A percentile compares a stretch with the other conserved stretches of the same genome.
Conservation (phyloP, 768 basidiomycete genomes). For the Crucibulum laeve region DNA sequence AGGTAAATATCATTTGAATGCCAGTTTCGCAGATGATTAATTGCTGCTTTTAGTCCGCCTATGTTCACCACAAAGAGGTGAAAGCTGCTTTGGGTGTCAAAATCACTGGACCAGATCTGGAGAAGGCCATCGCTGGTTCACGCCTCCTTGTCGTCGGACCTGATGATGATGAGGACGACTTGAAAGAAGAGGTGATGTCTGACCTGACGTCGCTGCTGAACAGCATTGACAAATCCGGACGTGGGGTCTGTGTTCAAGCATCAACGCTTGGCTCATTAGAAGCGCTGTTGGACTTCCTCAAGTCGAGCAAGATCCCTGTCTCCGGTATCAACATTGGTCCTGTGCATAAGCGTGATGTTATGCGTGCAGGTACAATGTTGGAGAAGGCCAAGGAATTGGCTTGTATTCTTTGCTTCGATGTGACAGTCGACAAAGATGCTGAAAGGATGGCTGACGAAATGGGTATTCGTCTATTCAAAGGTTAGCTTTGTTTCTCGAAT, state of each 20-base stretch:
- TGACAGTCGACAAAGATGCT: constrained; percentile 89
- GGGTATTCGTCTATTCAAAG: constrained; percentile 92
- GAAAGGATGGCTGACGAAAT: constrained; percentile 90
- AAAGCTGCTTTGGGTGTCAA: constrained; percentile 97
- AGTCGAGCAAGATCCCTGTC: constrained; percentile 93
- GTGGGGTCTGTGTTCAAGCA: constrained; percentile 96
- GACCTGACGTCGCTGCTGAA: constrained; percentile 86
- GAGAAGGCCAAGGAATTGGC: constrained; percentile 95
- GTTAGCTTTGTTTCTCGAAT: constrained; percentile 33
- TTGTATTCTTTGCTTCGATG: constrained; percentile 95
- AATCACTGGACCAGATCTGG: constrained; percentile 89
- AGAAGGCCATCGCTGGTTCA: constrained; percentile 97
- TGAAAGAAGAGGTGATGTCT: constrained; percentile 94
- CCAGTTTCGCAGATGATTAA: constrained; percentile 3
- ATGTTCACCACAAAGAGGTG: constrained; percentile 96
- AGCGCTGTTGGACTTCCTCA: constrained; percentile 93
- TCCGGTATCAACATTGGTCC: constrained; percentile 97
- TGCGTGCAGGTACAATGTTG: constrained; percentile 89
- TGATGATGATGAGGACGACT: constrained; percentile 94
- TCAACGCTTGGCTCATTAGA: constrained; percentile 96
- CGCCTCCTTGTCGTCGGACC: constrained; percentile 88
- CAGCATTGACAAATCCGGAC: constrained; percentile 92
- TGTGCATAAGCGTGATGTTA: constrained; percentile 92
- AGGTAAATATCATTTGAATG: constrained; percentile 43
- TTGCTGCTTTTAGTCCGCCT: constrained; percentile 62